Evolutionary conservation across 2,329 filamentous ascomycete genomes (phyloP).

Genomic region (Ploettnerulaceae sp.): DNA sequence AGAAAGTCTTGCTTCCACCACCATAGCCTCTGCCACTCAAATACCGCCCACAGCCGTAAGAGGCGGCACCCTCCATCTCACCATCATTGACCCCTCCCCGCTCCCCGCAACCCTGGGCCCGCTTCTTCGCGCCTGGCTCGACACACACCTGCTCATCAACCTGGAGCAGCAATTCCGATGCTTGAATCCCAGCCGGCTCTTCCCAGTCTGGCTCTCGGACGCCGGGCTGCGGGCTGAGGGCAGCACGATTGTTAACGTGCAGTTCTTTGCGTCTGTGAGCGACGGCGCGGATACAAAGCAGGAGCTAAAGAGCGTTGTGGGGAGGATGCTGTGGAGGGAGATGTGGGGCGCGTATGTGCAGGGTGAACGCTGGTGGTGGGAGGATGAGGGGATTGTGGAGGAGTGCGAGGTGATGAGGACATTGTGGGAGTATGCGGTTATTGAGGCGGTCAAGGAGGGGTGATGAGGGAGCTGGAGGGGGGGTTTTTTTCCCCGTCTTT

Average conservation of each 20-base stretch:
- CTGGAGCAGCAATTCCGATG: slow-evolving; percentile 56
- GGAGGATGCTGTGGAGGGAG: slow-evolving; percentile 56
- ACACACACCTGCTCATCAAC: slow-evolving; percentile 54
- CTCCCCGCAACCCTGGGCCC: slow-evolving; percentile 52
- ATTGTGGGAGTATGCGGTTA: slow-evolving; percentile 53
- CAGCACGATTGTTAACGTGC: slow-evolving; percentile 22
- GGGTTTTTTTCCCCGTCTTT: neutral
- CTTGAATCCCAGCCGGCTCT: slow-evolving; percentile 51
- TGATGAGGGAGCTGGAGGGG: slow-evolving; percentile 18
- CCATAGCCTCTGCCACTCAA: neutral
- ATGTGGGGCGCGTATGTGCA: slow-evolving; percentile 47
- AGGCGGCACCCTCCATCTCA: slow-evolving; percentile 53
- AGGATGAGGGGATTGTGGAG: slow-evolving; percentile 48
- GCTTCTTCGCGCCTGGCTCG: slow-evolving; percentile 54
- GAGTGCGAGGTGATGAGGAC: slow-evolving; percentile 52
- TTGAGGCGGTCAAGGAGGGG: slow-evolving; percentile 47
- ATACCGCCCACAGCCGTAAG: neutral
- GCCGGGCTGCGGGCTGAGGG: slow-evolving; percentile 45
- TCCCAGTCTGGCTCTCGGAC: slow-evolving; percentile 55
- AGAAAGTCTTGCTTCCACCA: neutral
- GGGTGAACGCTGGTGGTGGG: slow-evolving; percentile 55
- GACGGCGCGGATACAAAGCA: slow-evolving; percentile 25
- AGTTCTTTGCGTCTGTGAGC: slow-evolving; percentile 24
- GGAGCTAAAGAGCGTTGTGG: slow-evolving; percentile 48
- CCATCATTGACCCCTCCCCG: slow-evolving; percentile 59